Evolutionary conservation across 257 asterid genomes (phyloP).

Genomic region (Echites panduratus): DNA sequence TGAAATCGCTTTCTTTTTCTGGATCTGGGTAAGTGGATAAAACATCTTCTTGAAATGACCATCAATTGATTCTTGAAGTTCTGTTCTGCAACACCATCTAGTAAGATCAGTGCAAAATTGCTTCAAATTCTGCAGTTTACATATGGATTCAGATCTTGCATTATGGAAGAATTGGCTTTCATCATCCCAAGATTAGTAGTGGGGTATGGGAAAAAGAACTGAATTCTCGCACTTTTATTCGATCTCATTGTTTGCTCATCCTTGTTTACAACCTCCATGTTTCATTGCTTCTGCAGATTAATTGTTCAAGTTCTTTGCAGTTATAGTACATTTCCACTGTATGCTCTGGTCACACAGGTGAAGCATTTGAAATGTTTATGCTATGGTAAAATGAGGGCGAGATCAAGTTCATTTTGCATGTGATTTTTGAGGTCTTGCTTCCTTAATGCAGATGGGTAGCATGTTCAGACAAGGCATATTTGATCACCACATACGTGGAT

Average conservation of each 20-base stretch:
- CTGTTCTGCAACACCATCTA: no score
- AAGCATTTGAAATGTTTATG: neutral
- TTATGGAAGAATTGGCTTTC: conserved; percentile 66
- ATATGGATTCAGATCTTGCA: conserved; percentile 80
- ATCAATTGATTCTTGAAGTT: neutral
- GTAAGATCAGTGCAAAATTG: neutral
- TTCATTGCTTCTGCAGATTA: conserved; percentile 26
- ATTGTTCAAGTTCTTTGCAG: conserved; percentile 52
- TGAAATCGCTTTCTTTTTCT: conserved; percentile 80
- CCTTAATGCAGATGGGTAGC: conserved; percentile 65
- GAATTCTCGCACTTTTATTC: neutral
- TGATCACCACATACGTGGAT: conserved; percentile 13
- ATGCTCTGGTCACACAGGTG: conserved; percentile 62
- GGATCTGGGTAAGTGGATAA: conserved; percentile 60
- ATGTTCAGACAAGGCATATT: conserved; percentile 58
- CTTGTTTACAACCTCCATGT: neutral
- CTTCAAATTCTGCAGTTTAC: conserved; percentile 39
- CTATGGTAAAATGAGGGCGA: neutral
- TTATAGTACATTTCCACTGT: conserved; percentile 54
- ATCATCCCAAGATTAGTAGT: conserved; percentile 60
- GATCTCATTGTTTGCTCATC: neutral
- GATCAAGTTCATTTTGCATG: neutral
- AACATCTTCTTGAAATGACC: neutral
- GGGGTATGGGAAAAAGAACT: conserved; percentile 37
- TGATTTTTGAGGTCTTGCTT: neutral